Percentiles rank a stretch among this genome's conserved stretches.
Evolutionary conservation across 176 grass and related monocot species (phyloP).

Genomic region (Ampelocalamus luodianensis): DNA sequence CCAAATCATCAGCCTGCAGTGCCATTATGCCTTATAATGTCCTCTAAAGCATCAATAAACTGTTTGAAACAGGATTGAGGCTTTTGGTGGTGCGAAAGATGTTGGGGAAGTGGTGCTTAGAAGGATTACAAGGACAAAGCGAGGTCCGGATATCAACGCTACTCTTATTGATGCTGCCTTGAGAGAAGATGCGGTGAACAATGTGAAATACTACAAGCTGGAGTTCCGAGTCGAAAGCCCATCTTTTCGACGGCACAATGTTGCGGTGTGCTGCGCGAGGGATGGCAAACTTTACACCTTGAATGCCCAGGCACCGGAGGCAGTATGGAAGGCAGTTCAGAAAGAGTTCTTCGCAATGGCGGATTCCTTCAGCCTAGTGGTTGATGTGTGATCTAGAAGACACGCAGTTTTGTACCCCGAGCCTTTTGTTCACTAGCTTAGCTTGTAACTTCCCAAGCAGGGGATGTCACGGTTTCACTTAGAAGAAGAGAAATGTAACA

Average conservation of each 20-base stretch:
- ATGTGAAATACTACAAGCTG: constrained; percentile 86
- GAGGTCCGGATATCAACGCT: constrained; percentile 64
- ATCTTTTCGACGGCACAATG: constrained; percentile 72
- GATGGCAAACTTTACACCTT: constrained; percentile 83
- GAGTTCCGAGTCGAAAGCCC: constrained; percentile 78
- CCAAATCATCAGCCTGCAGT: neutral
- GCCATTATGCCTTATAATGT: neutral
- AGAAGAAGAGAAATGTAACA: constrained; percentile 28
- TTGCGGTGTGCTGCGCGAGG: constrained; percentile 74
- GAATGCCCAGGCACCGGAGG: constrained; percentile 86
- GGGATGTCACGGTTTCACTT: neutral
- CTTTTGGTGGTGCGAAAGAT: constrained; percentile 78
- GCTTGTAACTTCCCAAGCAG: neutral
- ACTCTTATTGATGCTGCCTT: constrained; percentile 63
- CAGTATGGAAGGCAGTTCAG: constrained; percentile 54
- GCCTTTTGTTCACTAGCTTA: neutral
- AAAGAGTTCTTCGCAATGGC: constrained; percentile 74
- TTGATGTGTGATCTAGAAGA: constrained; percentile 35
- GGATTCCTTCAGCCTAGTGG: constrained; percentile 75
- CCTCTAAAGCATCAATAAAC: neutral
- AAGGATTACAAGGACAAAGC: constrained; percentile 77
- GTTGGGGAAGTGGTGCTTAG: constrained; percentile 81
- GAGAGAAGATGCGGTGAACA: constrained; percentile 57
- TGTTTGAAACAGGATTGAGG: constrained; percentile 68
- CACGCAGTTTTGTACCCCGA: constrained; percentile 37